Conservation (phyloP, 1,284 basidiomycete genomes). For the Gomphus bonarii region DNA sequence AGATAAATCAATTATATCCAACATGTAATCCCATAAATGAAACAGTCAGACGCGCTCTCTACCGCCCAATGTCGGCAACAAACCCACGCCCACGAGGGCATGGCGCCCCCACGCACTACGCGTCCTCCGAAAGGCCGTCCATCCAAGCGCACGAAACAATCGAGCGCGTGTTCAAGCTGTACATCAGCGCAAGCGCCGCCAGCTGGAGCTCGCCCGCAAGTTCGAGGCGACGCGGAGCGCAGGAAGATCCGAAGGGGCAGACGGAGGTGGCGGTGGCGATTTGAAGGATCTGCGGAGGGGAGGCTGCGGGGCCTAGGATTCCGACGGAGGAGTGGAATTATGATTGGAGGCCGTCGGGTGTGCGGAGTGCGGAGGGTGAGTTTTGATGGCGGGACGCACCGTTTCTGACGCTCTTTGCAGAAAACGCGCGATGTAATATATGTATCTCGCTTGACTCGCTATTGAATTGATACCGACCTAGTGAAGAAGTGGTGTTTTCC, state of each 20-base stretch:
- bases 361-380: not conserved
- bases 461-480: too few relatives aligned
- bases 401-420: too few relatives aligned
- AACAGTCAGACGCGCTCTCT: constrained; percentile 66
- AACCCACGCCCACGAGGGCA: constrained; percentile 64
- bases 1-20: too few relatives aligned
- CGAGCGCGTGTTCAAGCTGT: constrained; percentile 83
- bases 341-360: constrained; percentile 46
- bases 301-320: constrained; percentile 44
- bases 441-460: too few relatives aligned
- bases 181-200: constrained; percentile 61
- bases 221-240: constrained; percentile 60
- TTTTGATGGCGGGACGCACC: too few relatives aligned
- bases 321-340: constrained; percentile 68
- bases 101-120: constrained; percentile 69
- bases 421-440: too few relatives aligned
- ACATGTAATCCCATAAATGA: too few relatives aligned
- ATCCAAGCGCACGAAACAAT: constrained; percentile 84
- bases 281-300: constrained; percentile 61
- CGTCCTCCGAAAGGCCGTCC: constrained; percentile 65
- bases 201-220: constrained; percentile 59
- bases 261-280: constrained; percentile 45
- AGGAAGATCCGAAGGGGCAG: constrained; percentile 62
- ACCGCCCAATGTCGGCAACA: constrained; percentile 66
- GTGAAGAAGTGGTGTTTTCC: too few relatives aligned